Conservation (phyloP, 2,329 filamentous ascomycete species). For the Elsinoe ampelina region DNA sequence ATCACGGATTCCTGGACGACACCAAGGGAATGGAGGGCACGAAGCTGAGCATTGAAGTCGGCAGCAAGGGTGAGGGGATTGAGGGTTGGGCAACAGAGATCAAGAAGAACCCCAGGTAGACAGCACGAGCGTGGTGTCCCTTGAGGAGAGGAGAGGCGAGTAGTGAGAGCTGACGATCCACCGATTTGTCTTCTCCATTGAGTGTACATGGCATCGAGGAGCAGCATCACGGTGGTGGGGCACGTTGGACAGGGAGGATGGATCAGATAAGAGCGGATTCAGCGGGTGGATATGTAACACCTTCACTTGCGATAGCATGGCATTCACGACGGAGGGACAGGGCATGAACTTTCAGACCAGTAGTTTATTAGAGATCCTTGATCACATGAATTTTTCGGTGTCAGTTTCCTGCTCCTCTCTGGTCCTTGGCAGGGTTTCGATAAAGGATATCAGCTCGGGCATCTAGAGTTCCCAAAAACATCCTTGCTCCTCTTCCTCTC, state of each 20-base stretch:
- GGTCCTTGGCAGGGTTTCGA: too few relatives aligned
- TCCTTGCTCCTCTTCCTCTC: too few relatives aligned
- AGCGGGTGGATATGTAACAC: constrained; percentile 9
- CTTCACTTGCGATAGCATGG: constrained; percentile 11
- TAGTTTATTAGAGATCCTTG: not conserved
- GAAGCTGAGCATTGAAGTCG: constrained; percentile 65
- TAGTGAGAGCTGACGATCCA: not conserved
- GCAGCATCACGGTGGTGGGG: not conserved
- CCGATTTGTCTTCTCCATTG: not conserved
- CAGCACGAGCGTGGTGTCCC: not conserved
- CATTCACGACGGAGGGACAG: not conserved
- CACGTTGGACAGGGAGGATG: not conserved
- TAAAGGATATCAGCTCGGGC: too few relatives aligned
- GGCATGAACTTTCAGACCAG: too few relatives aligned
- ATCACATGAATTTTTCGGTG: not conserved
- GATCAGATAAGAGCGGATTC: not conserved
- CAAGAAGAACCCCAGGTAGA: constrained; percentile 41
- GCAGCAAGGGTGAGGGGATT: constrained; percentile 80
- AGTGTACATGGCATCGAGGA: not conserved
- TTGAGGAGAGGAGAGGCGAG: too few relatives aligned
- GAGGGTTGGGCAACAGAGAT: constrained; percentile 88
- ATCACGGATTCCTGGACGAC: constrained; percentile 71
- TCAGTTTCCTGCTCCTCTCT: not conserved
- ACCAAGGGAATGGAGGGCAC: constrained; percentile 81
- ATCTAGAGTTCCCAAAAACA: too few relatives aligned